phyloP scores from a whole-genome alignment of 306 rosid genomes.

The Quercus cerris region DNA sequence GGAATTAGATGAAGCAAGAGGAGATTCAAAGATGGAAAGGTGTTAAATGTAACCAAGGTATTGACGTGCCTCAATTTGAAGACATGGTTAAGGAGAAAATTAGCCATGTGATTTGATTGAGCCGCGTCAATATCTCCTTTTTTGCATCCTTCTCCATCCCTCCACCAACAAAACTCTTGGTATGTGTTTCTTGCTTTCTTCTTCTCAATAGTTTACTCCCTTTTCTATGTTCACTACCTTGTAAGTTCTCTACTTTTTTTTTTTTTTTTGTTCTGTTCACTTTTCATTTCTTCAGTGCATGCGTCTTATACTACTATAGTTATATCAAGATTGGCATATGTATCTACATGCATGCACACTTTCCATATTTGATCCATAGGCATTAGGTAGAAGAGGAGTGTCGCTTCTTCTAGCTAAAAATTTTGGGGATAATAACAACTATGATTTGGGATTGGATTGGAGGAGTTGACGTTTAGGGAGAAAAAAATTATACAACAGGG shows the following conservation, averaged over 20 bases:
- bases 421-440: background rate
- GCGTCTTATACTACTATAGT: background rate
- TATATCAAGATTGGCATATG: background rate
- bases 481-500: no score
- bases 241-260: background rate
- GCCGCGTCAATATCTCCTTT: conserved; percentile 95
- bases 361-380: background rate
- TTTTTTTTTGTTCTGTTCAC: background rate
- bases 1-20: background rate
- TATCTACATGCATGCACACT: background rate
- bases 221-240: background rate
- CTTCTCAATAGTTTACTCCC: background rate
- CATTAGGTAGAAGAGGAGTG: background rate
- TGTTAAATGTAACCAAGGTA: conserved; percentile 43
- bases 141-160: conserved; percentile 28
- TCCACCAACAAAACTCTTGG: conserved; percentile 16
- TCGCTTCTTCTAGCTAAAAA: background rate
- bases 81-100: conserved; percentile 31
- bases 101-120: conserved; percentile 68
- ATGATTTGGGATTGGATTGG: background rate
- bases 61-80: conserved; percentile 81
- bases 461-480: no score
- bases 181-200: conserved; percentile 8
- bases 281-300: no score
- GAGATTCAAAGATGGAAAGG: conserved; percentile 27